Evolutionary conservation across 164 flowering plant genomes (phyloP), one percentile per base, ranked within the genome.

Genomic region (Nymphaea colorata): DNA sequence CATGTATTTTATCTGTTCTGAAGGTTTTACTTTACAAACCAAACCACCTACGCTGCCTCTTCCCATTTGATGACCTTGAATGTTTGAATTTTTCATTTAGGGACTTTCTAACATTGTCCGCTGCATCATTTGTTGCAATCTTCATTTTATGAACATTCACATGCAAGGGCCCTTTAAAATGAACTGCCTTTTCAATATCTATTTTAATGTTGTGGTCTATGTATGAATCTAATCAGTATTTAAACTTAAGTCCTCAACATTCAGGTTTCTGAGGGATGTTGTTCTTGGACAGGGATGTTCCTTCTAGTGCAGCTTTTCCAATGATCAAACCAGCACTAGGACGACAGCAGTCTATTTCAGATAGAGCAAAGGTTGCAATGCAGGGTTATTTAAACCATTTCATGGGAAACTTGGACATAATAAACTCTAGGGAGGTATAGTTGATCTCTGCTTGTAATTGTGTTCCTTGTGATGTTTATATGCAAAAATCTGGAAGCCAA

Each of bases 281-380:
- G 71, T 73, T 15, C 64, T 45, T 78, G 76, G 81, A 73, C 87
- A 95, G 99, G 83, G 88, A 95, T 86, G 94, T 95, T 76, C 99
- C 99, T 25, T 92, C 98, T 11, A 95, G 86, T 74, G 98, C 97
- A 47, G 99, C 97, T 64, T 76, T 95, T 73, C 94, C 97, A 42
- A 79, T 95, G 57, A 95, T 95, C 68, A 85, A 89, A 42, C 98
- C 99, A 36, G 96, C 92, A 25, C 71, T 95, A 16, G 91, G 91
- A 76, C 82, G 97, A 80, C 99, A 92, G 70, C 84, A 89, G 2
- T 88, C 98, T 3, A 85, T 90, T 65, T 90, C 99, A 64, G 98
- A 88, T 51, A 83, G 83, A 77, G 91, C 94, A 62, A 95, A 85
- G 81, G 80, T 78, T 68, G 98, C 99, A 64, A 95, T 95, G 99